Conservation (phyloP, 1,139 yeast species). For the Scheffersomyces parashehatae region DNA sequence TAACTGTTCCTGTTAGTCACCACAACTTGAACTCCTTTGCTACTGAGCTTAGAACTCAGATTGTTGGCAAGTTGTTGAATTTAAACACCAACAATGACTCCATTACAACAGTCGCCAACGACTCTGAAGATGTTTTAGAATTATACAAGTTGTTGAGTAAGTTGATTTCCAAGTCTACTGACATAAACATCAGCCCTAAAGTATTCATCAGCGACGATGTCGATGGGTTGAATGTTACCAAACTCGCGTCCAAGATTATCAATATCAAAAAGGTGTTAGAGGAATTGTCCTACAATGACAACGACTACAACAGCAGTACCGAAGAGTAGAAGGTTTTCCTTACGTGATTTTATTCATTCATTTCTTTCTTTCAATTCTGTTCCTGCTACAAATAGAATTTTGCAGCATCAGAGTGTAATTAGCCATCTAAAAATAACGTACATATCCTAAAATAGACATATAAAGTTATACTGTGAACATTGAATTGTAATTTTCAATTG, state of each 20-base stretch:
- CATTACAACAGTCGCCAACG: constrained; percentile 27
- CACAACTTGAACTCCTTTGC: constrained; percentile 29
- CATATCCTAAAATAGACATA: no score
- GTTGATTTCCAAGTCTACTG: constrained; percentile 39
- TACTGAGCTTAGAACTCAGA: constrained; percentile 24
- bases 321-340: no score
- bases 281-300: constrained; percentile 33
- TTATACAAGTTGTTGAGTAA: constrained; percentile 34
- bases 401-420: no score
- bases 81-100: constrained; percentile 28
- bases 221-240: constrained; percentile 26
- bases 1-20: constrained; percentile 35
- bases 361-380: no score
- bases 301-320: no score
- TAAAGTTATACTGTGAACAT: no score
- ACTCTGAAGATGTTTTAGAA: constrained; percentile 30
- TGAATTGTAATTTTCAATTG: no score
- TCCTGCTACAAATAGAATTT: no score
- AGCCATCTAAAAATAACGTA: no score
- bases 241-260: constrained; percentile 43
- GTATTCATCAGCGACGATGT: constrained; percentile 38
- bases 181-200: constrained; percentile 39
- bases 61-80: constrained; percentile 35
- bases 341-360: no score
- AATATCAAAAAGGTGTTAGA: constrained; percentile 44